These are phyloP conservation scores for Luffa acutangula DNA, from an alignment of 306 rosid genomes.

Conservation along the genomic window DNA sequence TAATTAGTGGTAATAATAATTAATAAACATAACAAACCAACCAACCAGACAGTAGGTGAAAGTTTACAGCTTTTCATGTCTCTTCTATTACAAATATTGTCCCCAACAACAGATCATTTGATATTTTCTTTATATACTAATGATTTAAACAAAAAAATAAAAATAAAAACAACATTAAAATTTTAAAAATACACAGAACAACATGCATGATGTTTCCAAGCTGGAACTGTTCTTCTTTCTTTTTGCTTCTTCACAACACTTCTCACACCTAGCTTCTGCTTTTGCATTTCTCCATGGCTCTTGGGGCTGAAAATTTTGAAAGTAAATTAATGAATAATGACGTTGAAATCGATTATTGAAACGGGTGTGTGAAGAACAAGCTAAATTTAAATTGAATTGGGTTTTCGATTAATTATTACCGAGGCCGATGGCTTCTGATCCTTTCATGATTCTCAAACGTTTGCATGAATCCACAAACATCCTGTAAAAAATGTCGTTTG, in stretches of 20 bases:
- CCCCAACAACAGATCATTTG: constrained; percentile 9
- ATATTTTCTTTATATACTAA: background rate
- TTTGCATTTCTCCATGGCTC: constrained; percentile 81
- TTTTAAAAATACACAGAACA: background rate
- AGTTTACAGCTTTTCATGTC: constrained; percentile 15
- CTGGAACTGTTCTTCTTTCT: background rate
- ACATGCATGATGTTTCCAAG: constrained; percentile 10
- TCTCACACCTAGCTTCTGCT: constrained; percentile 45
- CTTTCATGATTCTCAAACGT: constrained; percentile 68
- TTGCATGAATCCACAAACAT: constrained; percentile 73
- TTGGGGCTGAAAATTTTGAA: constrained; percentile 39
- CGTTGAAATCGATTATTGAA: background rate
- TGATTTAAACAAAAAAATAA: background rate
- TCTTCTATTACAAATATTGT: constrained; percentile 10
- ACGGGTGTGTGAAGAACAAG: too few species aligned
- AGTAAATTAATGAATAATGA: background rate
- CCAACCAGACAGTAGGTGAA: constrained; percentile 11
- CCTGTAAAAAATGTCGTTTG: constrained; percentile 9
- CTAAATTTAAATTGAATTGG: background rate
- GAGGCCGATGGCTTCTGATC: constrained; percentile 68
- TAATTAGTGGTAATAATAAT: constrained; percentile 3
- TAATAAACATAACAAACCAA: constrained; percentile 2
- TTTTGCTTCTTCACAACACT: background rate
- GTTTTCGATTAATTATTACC: constrained; percentile 29
- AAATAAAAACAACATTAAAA: background rate